Evolutionary conservation across 805 yeast genomes (phyloP), one percentile per base, ranked within the genome.

Genomic region (Myxozyma neglecta): DNA sequence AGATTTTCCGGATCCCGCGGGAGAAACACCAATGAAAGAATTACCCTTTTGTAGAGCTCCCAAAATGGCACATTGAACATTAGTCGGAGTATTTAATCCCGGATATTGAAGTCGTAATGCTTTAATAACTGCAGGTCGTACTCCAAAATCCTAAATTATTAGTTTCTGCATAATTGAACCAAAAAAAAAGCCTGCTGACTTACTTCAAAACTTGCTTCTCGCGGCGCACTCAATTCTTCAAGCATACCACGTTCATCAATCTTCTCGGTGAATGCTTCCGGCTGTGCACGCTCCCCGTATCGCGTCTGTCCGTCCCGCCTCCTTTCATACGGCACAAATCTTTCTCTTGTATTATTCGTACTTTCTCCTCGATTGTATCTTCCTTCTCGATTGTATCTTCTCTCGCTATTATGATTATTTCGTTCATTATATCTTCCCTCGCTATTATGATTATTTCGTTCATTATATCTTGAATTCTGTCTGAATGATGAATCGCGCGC

Each of bases 1-100:
- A 1, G 78, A 69, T 56, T 74, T 75, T 1, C 79, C 79, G 3
- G 75, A 51, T 10, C 75, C 75, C 1, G 76, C 70, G 1, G 68
- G 61, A 1, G 75, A 69, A 14, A 66, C 60, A 16, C 69, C 73
- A 3, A 72, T 37, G 20, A 71, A 68, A 1, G 76, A 72, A 6
- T 16, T 14, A 11, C 50, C 46, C 13, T 54, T 34, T n/a, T 52
- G 60, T 5, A 64, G 51, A 9, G 59, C 61, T 6, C 35, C 11
- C 6, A 64, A 52, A 14, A 64, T 37, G n/a, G 61, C 56, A 6
- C 29, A 32, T 46, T 64, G 68, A 16, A 57, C 55, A 4, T 48
- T 29, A 6, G 68, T 64, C 45, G 65, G 60, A 7, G 43, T 11
- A 20, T 9, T 36, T 10, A 58, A 24, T 16, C 53, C 49, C 8